Evolutionary conservation across 2,329 filamentous ascomycete genomes (phyloP), one percentile per base, ranked within the genome.

Genomic region (Colletotrichum lentis): DNA sequence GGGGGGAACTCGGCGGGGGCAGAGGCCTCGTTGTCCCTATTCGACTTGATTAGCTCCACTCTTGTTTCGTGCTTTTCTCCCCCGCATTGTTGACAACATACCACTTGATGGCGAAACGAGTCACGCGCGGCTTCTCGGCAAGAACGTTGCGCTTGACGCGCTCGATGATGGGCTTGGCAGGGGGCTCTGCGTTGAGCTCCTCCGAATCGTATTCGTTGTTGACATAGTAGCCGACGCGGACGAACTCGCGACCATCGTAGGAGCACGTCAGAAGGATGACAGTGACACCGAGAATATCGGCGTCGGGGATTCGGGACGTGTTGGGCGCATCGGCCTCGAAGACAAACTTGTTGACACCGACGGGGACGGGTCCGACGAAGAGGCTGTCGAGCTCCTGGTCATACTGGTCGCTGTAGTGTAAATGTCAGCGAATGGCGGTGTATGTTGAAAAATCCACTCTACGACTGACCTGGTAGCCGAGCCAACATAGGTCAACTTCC

Each of bases 121-220:
- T 99, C 59, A 99, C 96, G 80, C 96, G 89, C 14, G 96, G 96
- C 87, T 99, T 99, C 82, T 98, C 95, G 3, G 94, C 94, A 44
- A 99, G 87, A 58, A 99, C 92, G 77, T 96, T 97, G 74, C 96
- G 91, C 73, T 89, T 88, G 71, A 99, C 93, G 76, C 94, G 93
- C 78, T 99, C 96, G 72, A 98, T 90, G 73, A 96, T 86, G 46
- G 94, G 94, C 84, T 97, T 97, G 66, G 93, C 86, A 7, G 96
- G 96, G 11, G 96, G 96, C 74, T 98, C 94, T 55, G 91, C 89
- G 74, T 89, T 91, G 71, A 99, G 86, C 78, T 97, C 93, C 75
- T 96, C 93, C 31, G 92, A 91, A 74, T 97, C 93, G 80, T 99
- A 99, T 80, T 99, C 96, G 76, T 99, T 99, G 86, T 98, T 99